phyloP scores from a whole-genome alignment of 2,329 filamentous ascomycete species.

The Bimuria novae-zelandiae region DNA sequence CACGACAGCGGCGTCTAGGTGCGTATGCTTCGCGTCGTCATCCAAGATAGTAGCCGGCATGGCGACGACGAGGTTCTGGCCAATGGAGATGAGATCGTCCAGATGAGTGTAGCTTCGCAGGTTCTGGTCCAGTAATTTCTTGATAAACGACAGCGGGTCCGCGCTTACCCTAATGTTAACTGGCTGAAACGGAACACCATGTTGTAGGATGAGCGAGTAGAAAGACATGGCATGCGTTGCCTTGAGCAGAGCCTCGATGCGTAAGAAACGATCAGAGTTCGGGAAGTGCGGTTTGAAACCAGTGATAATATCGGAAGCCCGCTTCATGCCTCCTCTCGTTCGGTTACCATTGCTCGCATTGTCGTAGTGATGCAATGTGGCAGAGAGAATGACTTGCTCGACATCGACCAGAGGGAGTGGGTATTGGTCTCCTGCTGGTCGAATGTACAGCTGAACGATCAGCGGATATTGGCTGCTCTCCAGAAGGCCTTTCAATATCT shows the following conservation, averaged over 20 bases:
- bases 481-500: conserved; percentile 71
- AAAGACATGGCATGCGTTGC: conserved; percentile 77
- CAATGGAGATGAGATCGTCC: conserved; percentile 73
- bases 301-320: conserved; percentile 64
- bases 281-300: conserved; percentile 65
- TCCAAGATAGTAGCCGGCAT: conserved; percentile 41
- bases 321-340: conserved; percentile 75
- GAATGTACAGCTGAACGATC: conserved; percentile 61
- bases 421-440: conserved; percentile 57
- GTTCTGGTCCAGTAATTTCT: conserved; percentile 77
- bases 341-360: conserved; percentile 82
- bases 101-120: conserved; percentile 73
- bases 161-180: conserved; percentile 76
- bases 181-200: conserved; percentile 79
- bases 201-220: conserved; percentile 77
- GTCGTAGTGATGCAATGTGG: conserved; percentile 74
- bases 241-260: conserved; percentile 67
- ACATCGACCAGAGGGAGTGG: conserved; percentile 58
- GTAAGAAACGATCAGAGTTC: conserved; percentile 57
- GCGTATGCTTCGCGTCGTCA: conserved; percentile 57
- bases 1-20: conserved; percentile 24
- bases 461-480: conserved; percentile 67
- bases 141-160: conserved; percentile 74
- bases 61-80: conserved; percentile 63
- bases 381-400: conserved; percentile 64